Percentiles rank a stretch among this genome's conserved stretches.
Conservation (phyloP, 2,329 filamentous ascomycete species). For the Drechslera avenae region DNA sequence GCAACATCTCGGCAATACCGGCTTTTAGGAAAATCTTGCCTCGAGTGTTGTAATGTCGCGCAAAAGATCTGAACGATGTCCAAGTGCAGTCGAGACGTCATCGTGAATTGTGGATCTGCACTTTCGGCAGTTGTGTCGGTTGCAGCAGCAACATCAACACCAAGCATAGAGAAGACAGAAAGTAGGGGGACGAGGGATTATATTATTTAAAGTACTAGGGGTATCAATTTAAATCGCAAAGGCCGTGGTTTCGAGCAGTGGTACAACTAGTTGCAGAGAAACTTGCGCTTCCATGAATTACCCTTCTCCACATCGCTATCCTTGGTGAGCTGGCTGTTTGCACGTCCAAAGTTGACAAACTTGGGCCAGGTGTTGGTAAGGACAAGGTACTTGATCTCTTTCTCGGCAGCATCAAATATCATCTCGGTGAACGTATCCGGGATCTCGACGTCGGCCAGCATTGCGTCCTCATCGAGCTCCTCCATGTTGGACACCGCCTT, state of each 20-base stretch:
- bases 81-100: constrained; percentile 6
- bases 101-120: background rate
- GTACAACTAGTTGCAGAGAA: constrained; percentile 4
- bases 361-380: constrained; percentile 47
- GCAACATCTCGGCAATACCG: background rate
- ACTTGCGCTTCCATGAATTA: constrained; percentile 9
- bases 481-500: constrained; percentile 31
- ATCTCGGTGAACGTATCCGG: constrained; percentile 34
- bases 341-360: constrained; percentile 38
- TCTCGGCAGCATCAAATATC: constrained; percentile 39
- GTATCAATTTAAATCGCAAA: too few relatives aligned
- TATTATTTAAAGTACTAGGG: background rate
- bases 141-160: background rate
- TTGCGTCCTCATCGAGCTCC: constrained; percentile 23
- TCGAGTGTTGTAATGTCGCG: too few relatives aligned
- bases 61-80: background rate
- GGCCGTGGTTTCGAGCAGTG: too few relatives aligned
- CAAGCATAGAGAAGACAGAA: background rate
- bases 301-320: constrained; percentile 22
- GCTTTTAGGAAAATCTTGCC: background rate
- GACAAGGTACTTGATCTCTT: constrained; percentile 44
- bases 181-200: background rate
- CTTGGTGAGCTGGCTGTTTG: constrained; percentile 24
- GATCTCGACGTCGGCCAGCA: constrained; percentile 23
- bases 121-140: constrained; percentile 9